Conservation (phyloP, 2,329 filamentous ascomycete genomes). For the Diaporthe nobilis region DNA sequence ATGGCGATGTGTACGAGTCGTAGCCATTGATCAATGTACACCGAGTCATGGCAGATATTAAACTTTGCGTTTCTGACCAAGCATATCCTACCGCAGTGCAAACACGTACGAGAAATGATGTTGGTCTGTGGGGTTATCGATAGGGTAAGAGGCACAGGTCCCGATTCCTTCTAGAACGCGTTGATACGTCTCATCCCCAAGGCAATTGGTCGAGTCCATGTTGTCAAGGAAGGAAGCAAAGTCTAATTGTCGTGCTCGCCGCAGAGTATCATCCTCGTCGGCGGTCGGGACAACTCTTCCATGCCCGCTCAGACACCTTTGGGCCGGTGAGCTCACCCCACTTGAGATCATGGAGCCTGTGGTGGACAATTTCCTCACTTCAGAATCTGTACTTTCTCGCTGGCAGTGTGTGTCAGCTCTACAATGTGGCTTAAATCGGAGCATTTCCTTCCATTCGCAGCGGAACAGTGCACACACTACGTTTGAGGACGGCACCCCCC, state of each 20-base stretch:
- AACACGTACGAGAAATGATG: not conserved
- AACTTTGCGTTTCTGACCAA: not conserved
- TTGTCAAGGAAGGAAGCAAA: not conserved
- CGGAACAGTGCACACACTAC: not conserved
- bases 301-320: conserved; percentile 14
- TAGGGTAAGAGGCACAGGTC: not conserved
- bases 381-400: not conserved
- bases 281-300: conserved; percentile 9
- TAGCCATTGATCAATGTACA: not conserved
- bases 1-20: conserved; percentile 24
- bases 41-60: conserved; percentile 12
- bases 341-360: not conserved
- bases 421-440: not conserved
- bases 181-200: not conserved
- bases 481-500: not conserved
- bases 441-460: not conserved
- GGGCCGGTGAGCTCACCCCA: not conserved
- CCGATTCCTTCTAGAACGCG: conserved; percentile 7
- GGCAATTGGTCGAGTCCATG: not conserved
- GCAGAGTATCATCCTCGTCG: not conserved
- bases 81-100: conserved; percentile 6
- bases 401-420: not conserved
- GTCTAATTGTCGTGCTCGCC: conserved; percentile 9
- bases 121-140: not conserved
- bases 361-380: not conserved